Conservation (phyloP, 2,329 filamentous ascomycete species). For the Fusarium nisikadoi region DNA sequence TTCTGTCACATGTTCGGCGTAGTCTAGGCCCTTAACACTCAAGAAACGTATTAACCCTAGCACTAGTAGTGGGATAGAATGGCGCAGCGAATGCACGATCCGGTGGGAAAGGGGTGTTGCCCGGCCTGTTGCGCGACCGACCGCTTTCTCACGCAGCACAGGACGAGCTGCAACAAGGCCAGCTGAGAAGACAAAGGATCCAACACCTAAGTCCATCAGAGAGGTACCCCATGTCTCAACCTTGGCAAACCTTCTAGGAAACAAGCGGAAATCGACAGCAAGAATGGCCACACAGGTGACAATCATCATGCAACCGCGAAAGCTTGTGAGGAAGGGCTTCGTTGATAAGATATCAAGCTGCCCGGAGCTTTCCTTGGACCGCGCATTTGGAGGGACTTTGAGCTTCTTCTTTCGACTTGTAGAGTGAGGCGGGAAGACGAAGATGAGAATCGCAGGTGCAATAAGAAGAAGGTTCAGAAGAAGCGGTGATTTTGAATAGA, state of each 20-base stretch:
- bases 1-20: slow-evolving; percentile 96
- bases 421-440: slow-evolving; percentile 58
- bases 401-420: slow-evolving; percentile 57
- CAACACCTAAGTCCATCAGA: slow-evolving; percentile 98
- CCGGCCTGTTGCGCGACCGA: slow-evolving; percentile 61
- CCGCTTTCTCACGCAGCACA: slow-evolving; percentile 74
- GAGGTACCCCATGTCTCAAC: slow-evolving; percentile 99
- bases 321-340: slow-evolving; percentile 93
- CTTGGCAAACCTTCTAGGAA: slow-evolving; percentile 94
- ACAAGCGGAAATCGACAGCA: slow-evolving; percentile 95
- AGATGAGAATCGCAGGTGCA: slow-evolving; percentile 74
- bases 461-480: slow-evolving; percentile 80
- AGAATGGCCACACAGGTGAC: slow-evolving; percentile 91
- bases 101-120: slow-evolving; percentile 64
- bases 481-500: slow-evolving; percentile 80
- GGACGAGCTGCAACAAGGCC: slow-evolving; percentile 90
- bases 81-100: slow-evolving; percentile 75
- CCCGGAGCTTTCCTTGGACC: slow-evolving; percentile 47
- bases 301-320: slow-evolving; percentile 91
- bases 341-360: slow-evolving; percentile 68
- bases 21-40: slow-evolving; percentile 93
- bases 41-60: slow-evolving; percentile 84
- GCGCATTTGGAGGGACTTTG: slow-evolving; percentile 56
- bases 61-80: slow-evolving; percentile 83
- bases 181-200: slow-evolving; percentile 95